Conservation (phyloP, 768 basidiomycete genomes). For the Vararia minispora region DNA sequence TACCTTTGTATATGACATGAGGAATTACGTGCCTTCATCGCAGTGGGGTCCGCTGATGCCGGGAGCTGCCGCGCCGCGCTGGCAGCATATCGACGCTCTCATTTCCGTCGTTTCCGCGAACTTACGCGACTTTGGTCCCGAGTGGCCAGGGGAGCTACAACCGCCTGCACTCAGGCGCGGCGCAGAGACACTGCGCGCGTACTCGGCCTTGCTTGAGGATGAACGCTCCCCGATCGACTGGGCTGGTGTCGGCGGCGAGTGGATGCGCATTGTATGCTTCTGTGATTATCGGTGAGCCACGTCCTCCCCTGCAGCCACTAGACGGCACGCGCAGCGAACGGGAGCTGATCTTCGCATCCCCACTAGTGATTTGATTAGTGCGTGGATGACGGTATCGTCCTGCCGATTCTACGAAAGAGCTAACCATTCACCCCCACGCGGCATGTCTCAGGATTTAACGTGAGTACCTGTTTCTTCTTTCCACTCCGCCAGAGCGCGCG, state of each 20-base stretch:
- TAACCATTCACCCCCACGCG: constrained; percentile 8
- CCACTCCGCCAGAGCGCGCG: not conserved
- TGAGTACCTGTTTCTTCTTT: constrained; percentile 8
- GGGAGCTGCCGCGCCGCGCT: constrained; percentile 34
- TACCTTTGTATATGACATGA: constrained; percentile 52
- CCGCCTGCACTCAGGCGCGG: constrained; percentile 17
- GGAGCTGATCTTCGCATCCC: not conserved
- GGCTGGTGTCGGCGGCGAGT: constrained; percentile 69
- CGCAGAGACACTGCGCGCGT: constrained; percentile 39
- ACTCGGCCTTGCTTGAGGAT: constrained; percentile 37
- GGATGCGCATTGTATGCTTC: constrained; percentile 65
- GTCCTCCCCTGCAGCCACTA: constrained; percentile 5
- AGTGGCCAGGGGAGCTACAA: constrained; percentile 9
- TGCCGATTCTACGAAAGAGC: not conserved
- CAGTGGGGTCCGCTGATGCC: constrained; percentile 48
- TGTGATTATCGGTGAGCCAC: constrained; percentile 74
- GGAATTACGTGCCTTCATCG: constrained; percentile 39
- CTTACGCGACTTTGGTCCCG: constrained; percentile 27
- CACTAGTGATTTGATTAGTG: constrained; percentile 33
- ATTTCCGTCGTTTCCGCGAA: constrained; percentile 44
- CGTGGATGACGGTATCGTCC: constrained; percentile 13
- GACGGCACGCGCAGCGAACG: not conserved
- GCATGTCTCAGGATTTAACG: constrained; percentile 20
- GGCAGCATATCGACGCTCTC: constrained; percentile 54
- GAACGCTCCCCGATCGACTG: constrained; percentile 36